Conservation (phyloP, 371 early-diverging fungal genomes). For the Lichtheimia ramosa region DNA sequence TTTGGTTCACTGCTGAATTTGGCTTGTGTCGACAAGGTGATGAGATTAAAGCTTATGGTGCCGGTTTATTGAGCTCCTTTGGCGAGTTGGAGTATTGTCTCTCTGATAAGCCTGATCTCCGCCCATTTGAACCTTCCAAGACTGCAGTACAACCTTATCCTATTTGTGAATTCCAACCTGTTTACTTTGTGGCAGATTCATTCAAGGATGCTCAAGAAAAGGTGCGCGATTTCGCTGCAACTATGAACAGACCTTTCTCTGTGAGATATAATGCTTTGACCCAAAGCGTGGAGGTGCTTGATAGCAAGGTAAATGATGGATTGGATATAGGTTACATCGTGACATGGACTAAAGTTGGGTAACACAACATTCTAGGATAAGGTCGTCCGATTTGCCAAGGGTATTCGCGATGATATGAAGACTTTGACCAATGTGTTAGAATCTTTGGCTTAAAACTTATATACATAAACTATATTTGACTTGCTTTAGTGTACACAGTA, state of each 20-base stretch:
- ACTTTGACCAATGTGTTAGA: conserved; percentile 72
- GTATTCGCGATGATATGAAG: conserved; percentile 74
- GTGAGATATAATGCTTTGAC: conserved; percentile 92
- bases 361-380: conserved; percentile 50
- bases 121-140: conserved; percentile 84
- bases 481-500: no score
- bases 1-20: conserved; percentile 96
- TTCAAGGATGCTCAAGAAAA: conserved; percentile 92
- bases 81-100: conserved; percentile 93
- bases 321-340: background rate
- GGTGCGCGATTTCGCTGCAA: conserved; percentile 83
- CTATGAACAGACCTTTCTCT: conserved; percentile 82
- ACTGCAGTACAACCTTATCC: conserved; percentile 87
- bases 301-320: conserved; percentile 50
- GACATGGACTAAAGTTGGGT: background rate
- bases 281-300: conserved; percentile 88
- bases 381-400: conserved; percentile 74
- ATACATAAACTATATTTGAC: no score
- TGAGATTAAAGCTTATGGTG: conserved; percentile 89
- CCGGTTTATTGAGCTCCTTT: conserved; percentile 93
- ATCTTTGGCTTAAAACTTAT: conserved; percentile 2
- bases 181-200: conserved; percentile 94
- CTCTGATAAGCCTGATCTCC: conserved; percentile 77
- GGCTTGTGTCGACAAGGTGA: conserved; percentile 87
- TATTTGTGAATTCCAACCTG: conserved; percentile 93